Conservation (phyloP, 1,139 yeast species). For the Kodamaea arcana region DNA sequence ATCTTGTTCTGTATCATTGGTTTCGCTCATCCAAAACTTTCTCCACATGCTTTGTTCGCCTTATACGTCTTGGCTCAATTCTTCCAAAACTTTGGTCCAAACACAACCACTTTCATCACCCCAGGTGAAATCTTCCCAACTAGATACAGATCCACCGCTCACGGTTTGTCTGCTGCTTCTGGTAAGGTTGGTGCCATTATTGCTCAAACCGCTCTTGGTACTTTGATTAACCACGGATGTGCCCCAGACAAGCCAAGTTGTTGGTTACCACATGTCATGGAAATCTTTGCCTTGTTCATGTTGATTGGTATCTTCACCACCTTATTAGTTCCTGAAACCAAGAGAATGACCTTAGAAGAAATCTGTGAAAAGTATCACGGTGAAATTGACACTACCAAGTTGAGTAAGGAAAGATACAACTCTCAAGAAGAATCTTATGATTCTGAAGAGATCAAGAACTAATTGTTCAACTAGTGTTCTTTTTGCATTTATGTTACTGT, state of each 20-base stretch:
- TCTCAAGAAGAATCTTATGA: conserved; percentile 16
- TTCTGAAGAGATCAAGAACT: conserved; percentile 12
- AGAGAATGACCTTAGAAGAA: conserved; percentile 83
- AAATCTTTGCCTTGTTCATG: conserved; percentile 89
- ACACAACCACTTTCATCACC: conserved; percentile 88
- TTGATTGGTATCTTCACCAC: conserved; percentile 65
- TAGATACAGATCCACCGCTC: conserved; percentile 95
- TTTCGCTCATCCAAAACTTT: conserved; percentile 68
- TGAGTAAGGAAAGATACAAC: conserved; percentile 15
- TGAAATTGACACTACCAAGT: conserved; percentile 52
- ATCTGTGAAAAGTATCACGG: conserved; percentile 74
- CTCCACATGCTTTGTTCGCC: conserved; percentile 64
- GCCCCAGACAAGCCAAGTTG: conserved; percentile 55
- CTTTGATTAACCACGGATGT: conserved; percentile 76
- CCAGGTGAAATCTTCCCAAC: conserved; percentile 99
- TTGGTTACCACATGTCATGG: conserved; percentile 88
- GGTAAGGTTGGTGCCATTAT: conserved; percentile 97
- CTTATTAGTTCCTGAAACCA: conserved; percentile 79
- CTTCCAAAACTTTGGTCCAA: conserved; percentile 91
- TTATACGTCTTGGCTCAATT: conserved; percentile 75
- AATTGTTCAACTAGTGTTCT: background rate
- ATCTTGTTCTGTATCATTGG: conserved; percentile 68
- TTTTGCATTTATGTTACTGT: background rate
- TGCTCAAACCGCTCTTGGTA: conserved; percentile 89
- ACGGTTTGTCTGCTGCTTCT: conserved; percentile 92